Percentiles rank a stretch among this genome's conserved stretches.
Evolutionary conservation across 1,139 yeast genomes (phyloP).

Genomic region (Candida pseudocylindracea): DNA sequence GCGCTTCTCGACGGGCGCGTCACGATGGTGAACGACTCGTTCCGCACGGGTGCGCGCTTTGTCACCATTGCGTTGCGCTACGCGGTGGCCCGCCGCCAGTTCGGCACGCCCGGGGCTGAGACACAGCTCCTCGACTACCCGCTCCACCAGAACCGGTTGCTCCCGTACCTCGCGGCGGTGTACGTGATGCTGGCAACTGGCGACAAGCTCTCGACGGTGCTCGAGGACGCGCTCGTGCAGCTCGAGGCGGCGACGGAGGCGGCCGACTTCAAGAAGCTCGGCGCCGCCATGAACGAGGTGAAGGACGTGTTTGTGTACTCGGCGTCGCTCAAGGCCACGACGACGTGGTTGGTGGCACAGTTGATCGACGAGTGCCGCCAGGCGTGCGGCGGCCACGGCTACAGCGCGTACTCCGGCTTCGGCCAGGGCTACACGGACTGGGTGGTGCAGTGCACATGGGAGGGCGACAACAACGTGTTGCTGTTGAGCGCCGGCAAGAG

Average conservation of each 20-base stretch:
- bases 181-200: constrained; percentile 1
- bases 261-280: constrained; percentile 3
- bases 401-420: constrained; percentile 6
- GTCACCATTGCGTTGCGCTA: constrained; percentile 5
- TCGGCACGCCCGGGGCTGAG: constrained; percentile 2
- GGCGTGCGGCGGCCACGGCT: constrained; percentile 6
- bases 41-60: constrained; percentile 5
- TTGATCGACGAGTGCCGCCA: constrained; percentile 5
- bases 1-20: constrained; percentile 5
- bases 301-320: constrained; percentile 6
- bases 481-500: constrained; percentile 5
- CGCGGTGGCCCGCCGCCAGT: constrained; percentile 6
- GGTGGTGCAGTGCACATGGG: constrained; percentile 7
- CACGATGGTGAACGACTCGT: constrained; percentile 5
- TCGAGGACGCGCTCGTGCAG: constrained; percentile 4
- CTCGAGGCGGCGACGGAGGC: constrained; percentile 4
- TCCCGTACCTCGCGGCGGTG: constrained; percentile 5
- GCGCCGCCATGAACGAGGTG: constrained; percentile 2
- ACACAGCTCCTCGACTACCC: constrained; percentile 6
- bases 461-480: constrained; percentile 6
- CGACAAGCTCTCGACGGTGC: constrained; percentile 2
- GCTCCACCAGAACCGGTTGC: constrained; percentile 5
- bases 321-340: constrained; percentile 4
- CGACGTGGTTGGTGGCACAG: constrained; percentile 5
- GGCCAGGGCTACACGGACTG: constrained; percentile 6